Conservation (phyloP, 2,329 filamentous ascomycete genomes). For the Colletotrichum musicola region DNA sequence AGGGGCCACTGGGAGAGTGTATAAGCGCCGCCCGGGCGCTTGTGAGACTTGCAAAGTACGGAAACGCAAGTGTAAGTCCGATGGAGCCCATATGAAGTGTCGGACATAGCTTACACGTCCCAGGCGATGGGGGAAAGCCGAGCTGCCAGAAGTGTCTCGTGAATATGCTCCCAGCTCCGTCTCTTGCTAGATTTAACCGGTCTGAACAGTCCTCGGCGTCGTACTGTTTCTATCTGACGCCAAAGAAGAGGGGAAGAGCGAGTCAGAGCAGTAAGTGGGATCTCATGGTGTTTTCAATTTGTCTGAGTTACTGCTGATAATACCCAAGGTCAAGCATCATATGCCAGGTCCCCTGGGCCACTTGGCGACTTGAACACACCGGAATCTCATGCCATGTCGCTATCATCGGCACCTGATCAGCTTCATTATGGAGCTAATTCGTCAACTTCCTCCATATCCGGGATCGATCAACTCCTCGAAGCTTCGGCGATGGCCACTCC, state of each 20-base stretch:
- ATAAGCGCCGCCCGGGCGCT: conserved; percentile 27
- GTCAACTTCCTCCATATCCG: background rate
- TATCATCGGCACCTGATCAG: background rate
- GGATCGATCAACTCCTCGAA: conserved; percentile 4
- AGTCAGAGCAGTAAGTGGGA: conserved; percentile 10
- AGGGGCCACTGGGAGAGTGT: conserved; percentile 1
- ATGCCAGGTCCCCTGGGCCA: background rate
- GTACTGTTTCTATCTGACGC: conserved; percentile 12
- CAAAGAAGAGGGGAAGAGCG: conserved; percentile 22
- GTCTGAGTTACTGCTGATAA: no score
- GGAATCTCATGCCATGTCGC: background rate
- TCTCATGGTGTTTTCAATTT: background rate
- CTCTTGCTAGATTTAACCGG: background rate
- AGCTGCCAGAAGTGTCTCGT: conserved; percentile 28
- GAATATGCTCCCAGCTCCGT: background rate
- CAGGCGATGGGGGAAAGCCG: conserved; percentile 24
- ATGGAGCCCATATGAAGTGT: background rate
- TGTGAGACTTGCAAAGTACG: conserved; percentile 24
- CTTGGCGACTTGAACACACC: background rate
- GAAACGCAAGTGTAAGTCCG: conserved; percentile 20
- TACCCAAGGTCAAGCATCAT: background rate
- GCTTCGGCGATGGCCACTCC: background rate
- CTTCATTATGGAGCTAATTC: background rate
- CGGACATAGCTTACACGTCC: background rate
- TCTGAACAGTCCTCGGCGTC: background rate